Evolutionary conservation across 306 rosid genomes (phyloP), one percentile per base, ranked within the genome.

Genomic region (Mimosa bimucronata): DNA sequence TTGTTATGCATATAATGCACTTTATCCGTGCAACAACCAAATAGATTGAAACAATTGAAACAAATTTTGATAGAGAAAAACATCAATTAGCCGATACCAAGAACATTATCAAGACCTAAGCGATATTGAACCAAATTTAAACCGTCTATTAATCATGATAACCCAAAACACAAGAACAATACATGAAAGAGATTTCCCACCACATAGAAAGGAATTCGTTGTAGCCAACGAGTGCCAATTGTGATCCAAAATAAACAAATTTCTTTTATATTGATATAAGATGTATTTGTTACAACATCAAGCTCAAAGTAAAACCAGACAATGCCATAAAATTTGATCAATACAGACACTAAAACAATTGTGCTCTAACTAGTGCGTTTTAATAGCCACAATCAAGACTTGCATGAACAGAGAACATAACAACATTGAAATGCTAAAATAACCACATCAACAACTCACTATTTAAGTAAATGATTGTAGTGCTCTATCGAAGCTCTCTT

Each of bases 401-500:
- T 77, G 81, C 77, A 85, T 31, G 65, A 77, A 12, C 50, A 84
- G 65, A 80, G 81, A 70, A 79, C 71, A 69, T 40, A 83, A 83
- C 80, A 83, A 21, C 57, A 81, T 80, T 81, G 77, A 57, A 76
- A 81, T 83, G 80, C 26, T 29, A 41, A 72, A 80, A 66, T 77
- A 58, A 72, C 55, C 14, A 48, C 60, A 45, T 65, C 81, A 62
- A 60, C 19, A 41, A 77, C 82, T 82, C 85, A 72, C 85, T 86
- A 55, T 8, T 53, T 21, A 91, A 69, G 88, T 92, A 79, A 90
- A 90, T 19, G 97, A 74, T 78, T 96, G 99, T 70, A 91, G 83
- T 19, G 99, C 98, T 78, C 92, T 87, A 75, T 96, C 97, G 74
- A 96, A 91, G 89, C 89, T 86, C 88, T 90, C 98, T 84, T 96